Evolutionary conservation across 345 rosid genomes (phyloP).

Genomic region (Eucalyptus paniculata): DNA sequence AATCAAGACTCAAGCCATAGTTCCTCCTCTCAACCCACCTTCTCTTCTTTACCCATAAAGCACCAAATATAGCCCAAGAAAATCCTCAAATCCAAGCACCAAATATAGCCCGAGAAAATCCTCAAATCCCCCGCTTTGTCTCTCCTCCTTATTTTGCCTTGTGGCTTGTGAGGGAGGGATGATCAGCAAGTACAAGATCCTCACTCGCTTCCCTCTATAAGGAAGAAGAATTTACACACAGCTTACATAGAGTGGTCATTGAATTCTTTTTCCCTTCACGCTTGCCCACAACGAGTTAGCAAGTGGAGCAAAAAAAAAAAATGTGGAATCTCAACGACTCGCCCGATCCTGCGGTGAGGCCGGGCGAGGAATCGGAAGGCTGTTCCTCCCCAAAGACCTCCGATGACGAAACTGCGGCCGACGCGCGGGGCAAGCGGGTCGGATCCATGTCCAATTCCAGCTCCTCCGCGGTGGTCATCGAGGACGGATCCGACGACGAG

Average conservation of each 20-base stretch:
- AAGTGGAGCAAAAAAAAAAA: background rate
- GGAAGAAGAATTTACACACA: background rate
- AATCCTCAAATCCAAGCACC: too few species aligned
- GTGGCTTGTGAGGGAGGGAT: background rate
- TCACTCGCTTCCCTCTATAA: background rate
- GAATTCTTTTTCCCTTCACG: background rate
- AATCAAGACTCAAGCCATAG: background rate
- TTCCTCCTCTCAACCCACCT: background rate
- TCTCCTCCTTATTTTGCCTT: background rate
- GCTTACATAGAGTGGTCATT: background rate
- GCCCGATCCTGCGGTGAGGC: conserved; percentile 24
- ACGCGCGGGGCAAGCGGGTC: conserved; percentile 53
- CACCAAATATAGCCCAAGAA: background rate
- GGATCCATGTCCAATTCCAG: conserved; percentile 65
- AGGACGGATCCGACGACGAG: conserved; percentile 69
- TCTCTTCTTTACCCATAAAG: background rate
- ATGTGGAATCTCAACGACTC: conserved; percentile 84
- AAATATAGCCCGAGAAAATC: too few species aligned
- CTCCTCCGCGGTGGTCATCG: conserved; percentile 77
- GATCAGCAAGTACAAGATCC: background rate
- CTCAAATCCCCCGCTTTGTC: too few species aligned
- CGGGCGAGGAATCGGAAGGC: conserved; percentile 35
- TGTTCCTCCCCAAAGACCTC: conserved; percentile 31
- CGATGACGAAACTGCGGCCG: background rate
- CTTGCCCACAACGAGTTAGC: background rate